Evolutionary conservation across 306 rosid genomes (phyloP).

Genomic region (Erythrophleum fordii): DNA sequence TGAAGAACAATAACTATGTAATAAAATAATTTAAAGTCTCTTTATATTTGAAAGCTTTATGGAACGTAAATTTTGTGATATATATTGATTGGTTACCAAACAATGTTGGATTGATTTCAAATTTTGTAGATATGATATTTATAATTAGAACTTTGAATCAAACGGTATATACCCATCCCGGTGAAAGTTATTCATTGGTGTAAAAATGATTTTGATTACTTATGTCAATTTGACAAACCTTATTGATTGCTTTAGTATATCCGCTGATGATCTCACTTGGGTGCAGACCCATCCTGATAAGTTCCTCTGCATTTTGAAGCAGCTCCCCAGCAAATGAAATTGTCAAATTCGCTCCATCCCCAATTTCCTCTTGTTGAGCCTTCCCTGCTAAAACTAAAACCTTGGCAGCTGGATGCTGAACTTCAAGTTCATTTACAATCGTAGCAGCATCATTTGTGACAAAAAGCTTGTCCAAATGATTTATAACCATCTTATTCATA

Average conservation of each 20-base stretch:
- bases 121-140: not conserved
- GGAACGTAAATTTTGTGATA: not conserved
- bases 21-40: not conserved
- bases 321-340: constrained; percentile 95
- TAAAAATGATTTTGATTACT: not conserved
- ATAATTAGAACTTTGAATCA: not conserved
- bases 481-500: constrained; percentile 93
- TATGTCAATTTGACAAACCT: constrained; percentile 49
- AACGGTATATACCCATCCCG: not conserved
- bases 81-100: no score
- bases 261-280: constrained; percentile 96
- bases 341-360: constrained; percentile 93
- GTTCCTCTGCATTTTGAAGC: constrained; percentile 85
- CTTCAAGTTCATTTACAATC: constrained; percentile 88
- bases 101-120: not conserved
- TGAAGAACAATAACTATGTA: not conserved
- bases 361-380: constrained; percentile 95
- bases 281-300: constrained; percentile 93
- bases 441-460: constrained; percentile 92
- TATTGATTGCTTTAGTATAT: constrained; percentile 77
- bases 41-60: not conserved
- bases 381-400: constrained; percentile 88
- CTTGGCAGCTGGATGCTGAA: constrained; percentile 98
- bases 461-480: constrained; percentile 93
- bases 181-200: not conserved